Evolutionary conservation across 768 basidiomycete genomes (phyloP).

Genomic region (Udeniomyces megalosporus): DNA sequence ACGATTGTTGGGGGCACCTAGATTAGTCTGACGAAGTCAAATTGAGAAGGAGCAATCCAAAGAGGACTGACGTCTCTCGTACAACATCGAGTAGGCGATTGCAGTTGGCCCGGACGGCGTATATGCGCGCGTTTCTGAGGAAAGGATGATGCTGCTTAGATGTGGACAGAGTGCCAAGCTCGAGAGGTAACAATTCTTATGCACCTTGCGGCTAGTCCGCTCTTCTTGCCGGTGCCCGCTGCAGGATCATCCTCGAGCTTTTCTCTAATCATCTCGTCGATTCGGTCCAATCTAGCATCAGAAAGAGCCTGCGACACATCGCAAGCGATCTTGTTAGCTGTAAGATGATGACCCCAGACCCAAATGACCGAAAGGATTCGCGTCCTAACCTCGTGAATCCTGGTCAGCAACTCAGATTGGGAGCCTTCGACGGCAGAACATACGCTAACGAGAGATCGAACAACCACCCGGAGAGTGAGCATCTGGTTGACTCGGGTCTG

Average conservation of each 20-base stretch:
- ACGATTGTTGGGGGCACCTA: neutral
- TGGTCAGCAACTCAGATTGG: conserved; percentile 43
- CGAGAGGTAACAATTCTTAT: no score
- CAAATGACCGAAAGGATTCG: neutral
- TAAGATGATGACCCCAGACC: neutral
- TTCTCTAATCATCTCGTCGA: conserved; percentile 33
- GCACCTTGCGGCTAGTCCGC: neutral
- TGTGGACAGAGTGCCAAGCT: no score
- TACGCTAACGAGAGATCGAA: conserved; percentile 50
- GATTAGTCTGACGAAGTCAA: neutral
- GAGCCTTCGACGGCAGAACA: conserved; percentile 45
- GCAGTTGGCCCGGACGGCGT: conserved; percentile 74
- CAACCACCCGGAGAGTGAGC: conserved; percentile 56
- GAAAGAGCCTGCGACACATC: conserved; percentile 43
- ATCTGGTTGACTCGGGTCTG: conserved; percentile 58
- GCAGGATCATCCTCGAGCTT: conserved; percentile 9
- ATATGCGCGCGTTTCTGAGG: conserved; percentile 57
- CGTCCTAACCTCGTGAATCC: conserved; percentile 42
- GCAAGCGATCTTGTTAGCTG: neutral
- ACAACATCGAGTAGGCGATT: conserved; percentile 84
- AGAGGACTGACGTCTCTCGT: conserved; percentile 52
- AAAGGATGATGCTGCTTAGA: neutral
- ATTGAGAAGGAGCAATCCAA: neutral
- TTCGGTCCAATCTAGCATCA: conserved; percentile 51
- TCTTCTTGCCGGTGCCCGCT: neutral